Conservation (phyloP, 495 filamentous ascomycete species). For the Podospora pseudopauciseta region DNA sequence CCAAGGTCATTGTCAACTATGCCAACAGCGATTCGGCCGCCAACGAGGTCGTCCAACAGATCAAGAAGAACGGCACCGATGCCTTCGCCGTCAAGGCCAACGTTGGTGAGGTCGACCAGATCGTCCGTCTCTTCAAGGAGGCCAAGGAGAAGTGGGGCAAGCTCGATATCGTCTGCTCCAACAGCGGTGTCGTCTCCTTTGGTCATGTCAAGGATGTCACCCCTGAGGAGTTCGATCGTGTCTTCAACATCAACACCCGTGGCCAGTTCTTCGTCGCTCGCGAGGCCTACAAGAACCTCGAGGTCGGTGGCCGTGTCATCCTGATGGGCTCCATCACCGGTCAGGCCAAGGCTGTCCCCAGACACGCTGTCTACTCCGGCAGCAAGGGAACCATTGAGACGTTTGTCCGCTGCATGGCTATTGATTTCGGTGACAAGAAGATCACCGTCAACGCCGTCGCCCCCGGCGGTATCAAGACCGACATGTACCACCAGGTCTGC, state of each 20-base stretch:
- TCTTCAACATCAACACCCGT: conserved; percentile 74
- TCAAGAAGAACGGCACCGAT: conserved; percentile 54
- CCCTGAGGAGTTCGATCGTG: conserved; percentile 68
- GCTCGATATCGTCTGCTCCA: conserved; percentile 71
- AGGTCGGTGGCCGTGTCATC: conserved; percentile 59
- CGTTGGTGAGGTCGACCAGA: conserved; percentile 62
- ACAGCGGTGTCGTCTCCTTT: conserved; percentile 63
- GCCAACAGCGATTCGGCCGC: conserved; percentile 58
- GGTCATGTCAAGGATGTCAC: conserved; percentile 67
- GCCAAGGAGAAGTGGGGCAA: conserved; percentile 57
- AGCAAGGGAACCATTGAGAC: conserved; percentile 39
- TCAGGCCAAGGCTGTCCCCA: conserved; percentile 58
- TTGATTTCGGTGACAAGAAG: conserved; percentile 41
- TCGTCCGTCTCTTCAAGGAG: conserved; percentile 49
- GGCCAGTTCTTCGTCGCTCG: conserved; percentile 81
- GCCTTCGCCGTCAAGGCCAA: conserved; percentile 72
- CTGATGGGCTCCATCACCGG: conserved; percentile 63
- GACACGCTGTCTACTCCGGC: conserved; percentile 56
- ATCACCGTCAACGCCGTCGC: conserved; percentile 66
- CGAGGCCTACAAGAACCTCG: conserved; percentile 61
- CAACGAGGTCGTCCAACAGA: conserved; percentile 58
- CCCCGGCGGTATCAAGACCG: conserved; percentile 64
- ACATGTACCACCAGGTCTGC: conserved; percentile 65
- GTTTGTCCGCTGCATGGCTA: conserved; percentile 36
- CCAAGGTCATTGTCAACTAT: conserved; percentile 76